Base-by-base conservation (phyloP, 352 stramenopile genomes). In the Hyaloperonospora arabidopsidis region DNA sequence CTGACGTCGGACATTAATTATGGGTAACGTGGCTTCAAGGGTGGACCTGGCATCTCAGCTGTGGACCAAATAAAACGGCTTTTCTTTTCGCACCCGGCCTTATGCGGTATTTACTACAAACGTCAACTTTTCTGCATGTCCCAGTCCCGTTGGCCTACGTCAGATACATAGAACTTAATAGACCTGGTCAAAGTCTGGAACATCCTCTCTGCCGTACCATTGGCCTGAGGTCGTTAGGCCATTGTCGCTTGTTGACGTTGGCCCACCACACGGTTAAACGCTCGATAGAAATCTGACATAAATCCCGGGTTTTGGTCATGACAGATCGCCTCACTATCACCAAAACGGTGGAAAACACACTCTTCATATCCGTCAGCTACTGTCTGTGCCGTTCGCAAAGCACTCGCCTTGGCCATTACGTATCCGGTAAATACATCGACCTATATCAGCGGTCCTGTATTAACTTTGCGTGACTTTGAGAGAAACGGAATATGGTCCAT, bases 71-170 rank as follows among this genome's bases (percentile, higher is more conserved):
- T 40, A 50, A 11, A 50, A 50, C 7, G 45, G 45, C 1, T 21
- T 49, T 2, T 59, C 44, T 13, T 35, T 36, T 19, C 44, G 43
- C 3, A 45, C 38, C 1, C 54, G 44, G 43, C 54, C 56, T 2
- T 56, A n/a, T 3, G 50, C 40, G 14, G 51, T 53, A 14, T 59
- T 59, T 0, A 65, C 2, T 0, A 40, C 45, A 13, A 55, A 59
- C 0, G 51, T 59, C 7, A 59, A 32, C 0, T 50, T 44, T 13
- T 54, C 49, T 2, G 45, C 44, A 47, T 63, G 17, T 56, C 54
- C 45, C 53, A 60, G 12, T 55, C 41, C 17, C 56, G n/a, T n/a
- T n/a, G n/a, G n/a, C n/a, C 19, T 2, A 49, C 17, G n/a, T 62
- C 55, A 3, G 21, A 7, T 1, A 51, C 45, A 22, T 63, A 63